Conservation (phyloP, 306 rosid genomes). For the Hylodesmum podocarpum region DNA sequence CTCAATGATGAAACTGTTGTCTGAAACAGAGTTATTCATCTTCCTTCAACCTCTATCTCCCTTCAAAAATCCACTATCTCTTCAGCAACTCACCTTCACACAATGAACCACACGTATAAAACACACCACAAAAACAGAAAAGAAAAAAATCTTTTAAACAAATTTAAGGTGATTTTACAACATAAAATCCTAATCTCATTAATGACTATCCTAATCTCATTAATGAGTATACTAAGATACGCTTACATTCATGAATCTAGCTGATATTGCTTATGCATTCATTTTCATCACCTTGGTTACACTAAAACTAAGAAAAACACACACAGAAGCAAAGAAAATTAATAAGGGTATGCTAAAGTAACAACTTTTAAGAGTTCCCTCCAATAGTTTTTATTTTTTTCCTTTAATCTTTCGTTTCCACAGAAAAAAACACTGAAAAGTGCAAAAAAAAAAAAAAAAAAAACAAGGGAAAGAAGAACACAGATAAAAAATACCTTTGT, state of each 20-base stretch:
- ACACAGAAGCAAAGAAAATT: not conserved
- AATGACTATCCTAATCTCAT: not conserved
- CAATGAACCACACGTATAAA: not conserved
- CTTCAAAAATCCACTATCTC: slow-evolving; percentile 9
- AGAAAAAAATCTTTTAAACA: not conserved
- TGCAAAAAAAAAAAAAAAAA: too few species aligned
- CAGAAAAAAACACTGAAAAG: not conserved
- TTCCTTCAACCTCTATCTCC: slow-evolving; percentile 17
- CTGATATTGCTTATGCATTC: not conserved
- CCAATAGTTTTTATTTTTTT: not conserved
- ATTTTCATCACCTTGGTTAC: not conserved
- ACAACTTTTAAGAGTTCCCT: not conserved
- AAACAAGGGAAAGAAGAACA: not conserved
- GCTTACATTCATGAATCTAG: not conserved
- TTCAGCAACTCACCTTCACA: slow-evolving; percentile 30
- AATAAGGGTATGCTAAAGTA: not conserved
- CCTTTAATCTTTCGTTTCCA: not conserved
- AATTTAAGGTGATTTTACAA: not conserved
- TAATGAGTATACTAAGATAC: too few species aligned
- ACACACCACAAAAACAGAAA: not conserved
- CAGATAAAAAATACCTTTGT: slow-evolving; percentile 23
- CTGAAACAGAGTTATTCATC: slow-evolving; percentile 79
- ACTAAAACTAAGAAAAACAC: not conserved
- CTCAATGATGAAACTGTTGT: slow-evolving; percentile 72
- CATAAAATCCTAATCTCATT: not conserved